Conservation (phyloP, 2,329 filamentous ascomycete genomes). For the Penicillium freii region DNA sequence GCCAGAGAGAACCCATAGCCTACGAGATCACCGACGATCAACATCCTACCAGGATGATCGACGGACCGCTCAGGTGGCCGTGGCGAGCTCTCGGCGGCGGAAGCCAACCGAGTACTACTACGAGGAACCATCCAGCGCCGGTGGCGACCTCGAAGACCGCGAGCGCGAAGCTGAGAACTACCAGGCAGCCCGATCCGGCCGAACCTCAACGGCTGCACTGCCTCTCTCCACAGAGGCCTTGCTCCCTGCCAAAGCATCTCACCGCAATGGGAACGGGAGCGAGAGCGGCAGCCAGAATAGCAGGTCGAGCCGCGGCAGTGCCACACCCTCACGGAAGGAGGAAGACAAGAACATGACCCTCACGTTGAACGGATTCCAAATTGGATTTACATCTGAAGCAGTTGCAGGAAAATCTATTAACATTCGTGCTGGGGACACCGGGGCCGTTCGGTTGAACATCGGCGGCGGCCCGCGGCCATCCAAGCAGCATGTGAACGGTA, state of each 20-base stretch:
- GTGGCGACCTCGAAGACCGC: conserved; percentile 37
- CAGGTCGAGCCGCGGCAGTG: conserved; percentile 41
- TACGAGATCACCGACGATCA: conserved; percentile 29
- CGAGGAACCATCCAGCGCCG: conserved; percentile 15
- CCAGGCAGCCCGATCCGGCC: conserved; percentile 36
- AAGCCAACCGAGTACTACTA: conserved; percentile 34
- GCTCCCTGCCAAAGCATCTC: conserved; percentile 31
- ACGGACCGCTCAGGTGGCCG: conserved; percentile 33
- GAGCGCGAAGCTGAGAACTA: conserved; percentile 41
- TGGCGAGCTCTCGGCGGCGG: conserved; percentile 37
- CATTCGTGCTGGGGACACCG: conserved; percentile 39
- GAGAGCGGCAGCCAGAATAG: conserved; percentile 44
- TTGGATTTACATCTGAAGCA: conserved; percentile 38
- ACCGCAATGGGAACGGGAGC: conserved; percentile 33
- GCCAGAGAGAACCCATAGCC: conserved; percentile 37
- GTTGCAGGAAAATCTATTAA: conserved; percentile 41
- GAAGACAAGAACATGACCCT: conserved; percentile 42
- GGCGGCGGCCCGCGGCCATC: conserved; percentile 35
- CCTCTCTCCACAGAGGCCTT: conserved; percentile 39
- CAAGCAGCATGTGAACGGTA: conserved; percentile 36
- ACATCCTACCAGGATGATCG: conserved; percentile 34
- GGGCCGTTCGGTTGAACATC: conserved; percentile 41
- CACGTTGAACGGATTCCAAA: conserved; percentile 41
- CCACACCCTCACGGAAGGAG: conserved; percentile 33
- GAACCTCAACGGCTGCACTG: conserved; percentile 19